Base-by-base conservation (phyloP, 345 rosid species). In the Salix udensis region DNA sequence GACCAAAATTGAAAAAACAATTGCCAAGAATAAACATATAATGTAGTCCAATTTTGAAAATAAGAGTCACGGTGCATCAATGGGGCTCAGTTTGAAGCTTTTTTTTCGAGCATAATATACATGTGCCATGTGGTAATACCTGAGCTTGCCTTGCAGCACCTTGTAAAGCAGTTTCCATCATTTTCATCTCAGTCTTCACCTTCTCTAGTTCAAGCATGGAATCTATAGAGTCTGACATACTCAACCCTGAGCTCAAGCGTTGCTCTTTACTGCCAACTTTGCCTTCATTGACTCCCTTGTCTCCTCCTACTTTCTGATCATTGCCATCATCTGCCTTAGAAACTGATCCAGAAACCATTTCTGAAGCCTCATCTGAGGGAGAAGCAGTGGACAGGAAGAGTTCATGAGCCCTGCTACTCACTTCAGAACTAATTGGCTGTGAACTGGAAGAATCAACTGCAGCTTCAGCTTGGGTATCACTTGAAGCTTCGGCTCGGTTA, bases 131-230 rank as follows among this genome's bases (percentile, higher is more conserved):
- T 48, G 11, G 82, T 16, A 74, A 83, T 90, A 96, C 99, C 99
- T 96, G 98, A 70, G 99, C 91, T 91, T 94, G 99, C 86, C 97
- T 94, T 74, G 99, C 99, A 85, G 99, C 99, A 85, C 98, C 97
- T 83, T 90, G 97, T 82, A 96, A 80, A 72, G 99, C 99, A 53
- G 89, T 81, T 87, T 96, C 99, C 90, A 96, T 91, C 95, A 92
- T 89, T 82, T 92, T 89, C 91, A 92, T 86, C 83, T 96, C 98
- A 84, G 71, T 89, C 86, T 88, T 96, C 71, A 91, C 80, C 81
- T 85, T 96, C 86, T 88, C 97, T 79, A 96, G 72, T 84, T 96
- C 97, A 71, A 76, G 79, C 71, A 73, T 44, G 52, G 86, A 75
- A 79, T 82, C 89, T 53, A 76, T 60, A 50, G 89, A 75, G 79